Base-by-base conservation (phyloP, 2,329 filamentous ascomycete genomes). In the Emmonsia crescens region DNA sequence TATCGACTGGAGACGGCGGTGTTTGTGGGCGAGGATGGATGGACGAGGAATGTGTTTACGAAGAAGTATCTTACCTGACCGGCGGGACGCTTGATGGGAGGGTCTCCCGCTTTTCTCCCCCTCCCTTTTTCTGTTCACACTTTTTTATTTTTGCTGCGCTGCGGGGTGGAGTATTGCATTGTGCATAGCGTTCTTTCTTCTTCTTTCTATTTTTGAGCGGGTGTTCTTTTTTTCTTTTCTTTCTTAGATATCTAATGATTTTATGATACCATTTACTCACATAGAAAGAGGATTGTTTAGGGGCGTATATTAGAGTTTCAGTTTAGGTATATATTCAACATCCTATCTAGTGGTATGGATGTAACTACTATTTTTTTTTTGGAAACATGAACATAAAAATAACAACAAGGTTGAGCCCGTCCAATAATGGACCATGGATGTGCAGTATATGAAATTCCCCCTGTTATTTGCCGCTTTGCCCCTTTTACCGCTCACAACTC, bases 11-110 rank as follows among this genome's bases (percentile, higher is more conserved):
- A 63, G 59, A 21, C 46, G 27, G 61, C 59, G 56, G 63, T 63
- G 29, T 44, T 64, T 33, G 46, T 62, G 24, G 57, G 59, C 24
- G 61, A 63, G 12, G 63, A 64, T 57, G 63, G 63, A n/a, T 64
- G 63, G 63, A 52, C 58, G 27, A 61, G 63, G 48, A 59, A 60
- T 38, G 46, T 49, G 36, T 60, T 63, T 51, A 57, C 21, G 16
- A 61, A 54, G 58, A 46, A 24, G 27, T 57, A 60, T 31, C 29
- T 19, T 10, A 31, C 31, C 19, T 55, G 46, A 49, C 9, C 1
- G 46, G 8, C 8, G 8, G 44, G n/a, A 24, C 16, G n/a, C 38
- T 40, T 40, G 5, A 3, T 40, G 38, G 38, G 38, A 40, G 38
- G 38, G 38, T 40, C 5, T 40, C 38, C 38, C 12, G 38, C 38